These are phyloP conservation scores for Mycena leptocephala DNA, from an alignment of 768 basidiomycete genomes.

Conservation along the genomic window DNA sequence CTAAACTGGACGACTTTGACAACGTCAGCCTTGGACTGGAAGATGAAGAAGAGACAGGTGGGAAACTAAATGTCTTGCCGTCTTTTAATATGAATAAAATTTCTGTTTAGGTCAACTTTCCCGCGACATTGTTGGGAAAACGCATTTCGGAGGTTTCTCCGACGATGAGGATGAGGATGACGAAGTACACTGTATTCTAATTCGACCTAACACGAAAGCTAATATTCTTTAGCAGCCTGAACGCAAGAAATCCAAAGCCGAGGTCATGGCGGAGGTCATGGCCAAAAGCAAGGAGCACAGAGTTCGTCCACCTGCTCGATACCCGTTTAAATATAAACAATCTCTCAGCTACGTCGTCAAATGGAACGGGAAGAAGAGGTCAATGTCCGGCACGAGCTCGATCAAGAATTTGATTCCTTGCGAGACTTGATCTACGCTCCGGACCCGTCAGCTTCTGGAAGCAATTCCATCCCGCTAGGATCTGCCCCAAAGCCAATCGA, in stretches of 20 bases:
- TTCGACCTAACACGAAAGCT: conserved; percentile 15
- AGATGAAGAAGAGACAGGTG: conserved; percentile 70
- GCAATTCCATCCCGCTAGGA: conserved; percentile 55
- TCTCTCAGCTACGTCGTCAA: conserved; percentile 84
- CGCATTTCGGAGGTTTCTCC: conserved; percentile 92
- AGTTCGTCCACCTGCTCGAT: conserved; percentile 60
- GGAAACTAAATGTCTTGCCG: conserved; percentile 13
- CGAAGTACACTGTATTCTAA: conserved; percentile 48
- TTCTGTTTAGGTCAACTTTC: conserved; percentile 77
- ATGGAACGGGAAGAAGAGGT: conserved; percentile 90
- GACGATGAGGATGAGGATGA: conserved; percentile 71
- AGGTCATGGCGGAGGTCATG: conserved; percentile 98
- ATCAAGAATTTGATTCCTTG: conserved; percentile 88
- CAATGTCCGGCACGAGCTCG: conserved; percentile 88
- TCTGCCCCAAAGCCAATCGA: conserved; percentile 35
- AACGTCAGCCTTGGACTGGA: conserved; percentile 75
- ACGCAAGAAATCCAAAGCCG: conserved; percentile 92
- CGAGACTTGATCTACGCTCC: conserved; percentile 80
- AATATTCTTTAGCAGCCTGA: conserved; percentile 68
- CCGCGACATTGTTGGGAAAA: conserved; percentile 72
- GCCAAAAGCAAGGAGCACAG: conserved; percentile 98
- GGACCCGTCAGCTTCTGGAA: conserved; percentile 62
- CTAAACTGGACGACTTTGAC: conserved; percentile 89
- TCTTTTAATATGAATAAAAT: background rate
- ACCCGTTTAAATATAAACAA: background rate